These are phyloP conservation scores for Trichosporon asahii DNA, from an alignment of 1,284 basidiomycete genomes.

Conservation along the genomic window DNA sequence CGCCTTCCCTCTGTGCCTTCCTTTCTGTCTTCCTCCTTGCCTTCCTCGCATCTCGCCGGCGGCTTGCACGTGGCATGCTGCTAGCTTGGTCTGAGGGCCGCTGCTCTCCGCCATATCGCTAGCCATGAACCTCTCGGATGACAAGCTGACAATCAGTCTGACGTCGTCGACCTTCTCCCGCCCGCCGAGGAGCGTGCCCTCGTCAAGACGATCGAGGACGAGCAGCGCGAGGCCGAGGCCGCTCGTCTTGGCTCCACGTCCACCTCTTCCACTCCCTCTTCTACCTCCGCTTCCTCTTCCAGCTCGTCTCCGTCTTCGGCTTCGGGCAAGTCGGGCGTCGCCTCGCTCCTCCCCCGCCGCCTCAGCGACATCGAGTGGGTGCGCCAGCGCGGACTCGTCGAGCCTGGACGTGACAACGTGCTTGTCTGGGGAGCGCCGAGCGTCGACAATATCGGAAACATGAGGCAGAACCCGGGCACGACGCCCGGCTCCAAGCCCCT, in stretches of 20 bases:
- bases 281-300: slow-evolving; percentile 7
- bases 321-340: slow-evolving; percentile 5
- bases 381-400: slow-evolving; percentile 33
- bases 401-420: slow-evolving; percentile 35
- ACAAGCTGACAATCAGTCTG: slow-evolving; percentile 37
- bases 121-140: background rate
- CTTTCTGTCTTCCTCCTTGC: too few species aligned
- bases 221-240: slow-evolving; percentile 36
- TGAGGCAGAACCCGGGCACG: slow-evolving; percentile 24
- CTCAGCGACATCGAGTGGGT: slow-evolving; percentile 42
- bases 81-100: too few species aligned
- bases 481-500: slow-evolving; percentile 10
- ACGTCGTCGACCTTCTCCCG: slow-evolving; percentile 50
- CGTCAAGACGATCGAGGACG: slow-evolving; percentile 50
- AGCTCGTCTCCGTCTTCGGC: background rate
- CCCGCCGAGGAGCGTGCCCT: slow-evolving; percentile 42
- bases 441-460: slow-evolving; percentile 36
- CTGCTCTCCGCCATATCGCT: background rate
- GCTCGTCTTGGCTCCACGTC: background rate
- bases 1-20: too few species aligned
- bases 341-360: slow-evolving; percentile 26
- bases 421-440: slow-evolving; percentile 43
- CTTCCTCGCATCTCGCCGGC: too few species aligned
- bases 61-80: too few species aligned
- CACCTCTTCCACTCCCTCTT: slow-evolving; percentile 7